These are phyloP conservation scores for Citrus hindsii DNA, from an alignment of 345 rosid genomes.

Conservation along the genomic window DNA sequence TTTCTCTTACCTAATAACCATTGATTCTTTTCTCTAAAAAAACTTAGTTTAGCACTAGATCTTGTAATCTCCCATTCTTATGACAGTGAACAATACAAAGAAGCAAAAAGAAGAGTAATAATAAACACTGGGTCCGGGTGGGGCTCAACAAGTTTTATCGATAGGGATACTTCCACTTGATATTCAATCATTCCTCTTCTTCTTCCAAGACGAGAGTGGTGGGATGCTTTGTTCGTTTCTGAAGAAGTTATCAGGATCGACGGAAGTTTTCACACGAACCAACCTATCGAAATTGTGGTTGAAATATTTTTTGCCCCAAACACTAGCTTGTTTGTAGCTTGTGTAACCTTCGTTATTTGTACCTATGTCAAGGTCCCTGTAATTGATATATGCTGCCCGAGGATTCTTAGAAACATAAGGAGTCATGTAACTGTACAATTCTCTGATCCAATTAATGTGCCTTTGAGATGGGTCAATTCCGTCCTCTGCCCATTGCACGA, in stretches of 20 bases:
- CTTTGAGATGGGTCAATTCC: not conserved
- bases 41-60: too few relatives aligned
- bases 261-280: conserved; percentile 42
- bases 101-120: too few relatives aligned
- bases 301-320: conserved; percentile 55
- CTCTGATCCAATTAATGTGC: conserved; percentile 42
- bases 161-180: too few relatives aligned
- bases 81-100: too few relatives aligned
- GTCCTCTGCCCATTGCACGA: conserved; percentile 23
- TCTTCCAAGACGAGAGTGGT: conserved; percentile 10
- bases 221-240: conserved; percentile 72
- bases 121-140: too few relatives aligned
- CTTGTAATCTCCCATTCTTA: too few relatives aligned
- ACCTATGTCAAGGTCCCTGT: conserved; percentile 71
- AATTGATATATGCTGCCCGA: conserved; percentile 54
- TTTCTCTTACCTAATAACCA: too few relatives aligned
- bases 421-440: conserved; percentile 42
- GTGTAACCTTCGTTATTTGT: conserved; percentile 25
- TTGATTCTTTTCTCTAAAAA: too few relatives aligned
- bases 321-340: conserved; percentile 31
- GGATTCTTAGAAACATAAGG: conserved; percentile 61
- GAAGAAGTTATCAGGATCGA: conserved; percentile 61
- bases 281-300: conserved; percentile 49
- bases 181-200: not conserved
- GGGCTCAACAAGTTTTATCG: too few relatives aligned